Evolutionary conservation across 2,329 filamentous ascomycete genomes (phyloP), one percentile per base, ranked within the genome.

Genomic region (Diaporthe citriasiana): DNA sequence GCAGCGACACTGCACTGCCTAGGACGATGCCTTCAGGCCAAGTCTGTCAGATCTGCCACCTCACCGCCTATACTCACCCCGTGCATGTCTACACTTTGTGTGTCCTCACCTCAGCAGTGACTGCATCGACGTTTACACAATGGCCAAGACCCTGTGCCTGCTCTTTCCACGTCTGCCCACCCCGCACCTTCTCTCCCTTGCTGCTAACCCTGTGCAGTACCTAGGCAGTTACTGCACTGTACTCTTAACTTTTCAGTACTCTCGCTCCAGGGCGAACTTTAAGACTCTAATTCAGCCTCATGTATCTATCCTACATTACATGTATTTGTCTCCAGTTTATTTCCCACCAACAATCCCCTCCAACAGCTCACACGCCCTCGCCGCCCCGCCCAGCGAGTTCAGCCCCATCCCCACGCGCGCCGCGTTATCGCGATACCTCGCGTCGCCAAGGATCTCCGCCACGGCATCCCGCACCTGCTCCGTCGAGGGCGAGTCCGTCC

Each of bases 401-500:
- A 72, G 25, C 63, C 79, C 79, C 27, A n/a, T 71, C 74, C 74
- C 74, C 38, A 81, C 25, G 69, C 76, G 74, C 15, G 73, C 38
- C 38, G 76, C 82, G 7, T 80, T 78, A 71, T 73, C 75, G 75
- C 82, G 82, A 74, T 79, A 85, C 30, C 72, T 76, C 1, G 47
- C 55, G 12, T 84, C 77, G 0, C 17, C 63, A 47, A 86, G 74
- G 0, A 85, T 75, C 30, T 76, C 76, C 3, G 82, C 77, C 22
- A 85, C 81, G 0, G 76, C 83, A 4, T 73, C 77, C 1, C 75
- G 73, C 7, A 85, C 76, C 57, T 80, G 74, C 33, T 80, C 78
- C 0, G 73, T 47, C 1, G 76, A 79, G 13, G 84, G 83, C 3
- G 50, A 74, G 33, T 82, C 81, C 0, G 82, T 84, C 45, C 78